Percentiles rank a stretch among this genome's conserved stretches.
These are phyloP conservation scores for Hypoxylon perforatum DNA, from an alignment of 495 filamentous ascomycete genomes.

Conservation along the genomic window DNA sequence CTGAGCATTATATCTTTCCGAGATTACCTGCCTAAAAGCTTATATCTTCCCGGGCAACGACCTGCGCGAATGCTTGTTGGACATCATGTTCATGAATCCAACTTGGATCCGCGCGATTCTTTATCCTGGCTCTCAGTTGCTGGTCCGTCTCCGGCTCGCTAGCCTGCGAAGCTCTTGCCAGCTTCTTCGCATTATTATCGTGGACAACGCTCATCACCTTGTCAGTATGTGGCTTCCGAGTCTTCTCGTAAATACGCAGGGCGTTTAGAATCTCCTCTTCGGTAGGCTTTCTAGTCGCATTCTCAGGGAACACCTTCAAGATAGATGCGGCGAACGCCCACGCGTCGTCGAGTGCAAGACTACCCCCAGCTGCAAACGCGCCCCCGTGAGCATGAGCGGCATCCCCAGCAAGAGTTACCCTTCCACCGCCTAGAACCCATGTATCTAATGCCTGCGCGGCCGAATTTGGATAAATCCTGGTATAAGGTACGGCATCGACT, in stretches of 20 bases:
- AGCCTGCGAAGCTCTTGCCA: conserved; percentile 29
- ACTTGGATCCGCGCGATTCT: conserved; percentile 48
- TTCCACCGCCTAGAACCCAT: conserved; percentile 54
- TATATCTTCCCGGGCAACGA: conserved; percentile 12
- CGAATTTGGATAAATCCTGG: conserved; percentile 58
- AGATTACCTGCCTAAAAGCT: no score
- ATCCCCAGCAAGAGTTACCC: conserved; percentile 58
- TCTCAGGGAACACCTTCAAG: conserved; percentile 35
- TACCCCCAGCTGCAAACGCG: conserved; percentile 62
- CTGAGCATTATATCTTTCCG: no score
- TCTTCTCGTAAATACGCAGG: conserved; percentile 52
- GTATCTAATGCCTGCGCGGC: conserved; percentile 52
- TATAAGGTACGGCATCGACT: conserved; percentile 54
- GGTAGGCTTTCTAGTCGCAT: conserved; percentile 30
- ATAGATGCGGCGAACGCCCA: conserved; percentile 45
- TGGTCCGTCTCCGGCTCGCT: conserved; percentile 50
- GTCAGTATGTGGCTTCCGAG: conserved; percentile 57
- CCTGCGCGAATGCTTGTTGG: conserved; percentile 48
- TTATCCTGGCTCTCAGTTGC: conserved; percentile 52
- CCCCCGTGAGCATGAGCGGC: conserved; percentile 64
- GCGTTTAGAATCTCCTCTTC: conserved; percentile 42
- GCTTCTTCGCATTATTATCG: conserved; percentile 47
- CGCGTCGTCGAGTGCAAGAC: conserved; percentile 63
- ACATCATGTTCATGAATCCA: conserved; percentile 64
- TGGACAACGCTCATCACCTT: conserved; percentile 55